Base-by-base conservation (phyloP, 2,329 filamentous ascomycete species). In the Aspergillus aculeatinus region DNA sequence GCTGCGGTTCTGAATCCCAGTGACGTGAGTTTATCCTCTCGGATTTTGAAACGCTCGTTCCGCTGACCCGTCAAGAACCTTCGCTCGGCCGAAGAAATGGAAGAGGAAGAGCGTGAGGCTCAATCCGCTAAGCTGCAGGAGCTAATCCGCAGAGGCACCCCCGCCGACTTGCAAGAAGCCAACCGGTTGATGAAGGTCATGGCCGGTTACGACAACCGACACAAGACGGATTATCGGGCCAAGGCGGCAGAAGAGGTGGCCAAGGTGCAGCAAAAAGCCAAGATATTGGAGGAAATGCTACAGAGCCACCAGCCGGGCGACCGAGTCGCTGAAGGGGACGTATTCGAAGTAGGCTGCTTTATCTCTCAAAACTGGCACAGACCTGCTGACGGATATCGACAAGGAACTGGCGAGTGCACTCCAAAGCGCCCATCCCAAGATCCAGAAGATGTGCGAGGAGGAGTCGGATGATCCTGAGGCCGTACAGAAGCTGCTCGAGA, bases 391-490 rank as follows among this genome's bases (percentile, higher is more conserved):
- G 5, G 39, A 29, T 51, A 48, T 51, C 19, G 11, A 16, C 3
- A 60, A 93, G 81, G 95, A 99, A 81, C 84, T 99, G 57, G 93
- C 93, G 5, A 89, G 90, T 65, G 88, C 95, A 10, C 82, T 99
- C 50, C 91, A 92, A 74, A 97, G 90, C 72, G 95, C 95, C 2
- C 95, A 99, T 70, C 95, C 95, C 9, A 99, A 99, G 80, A 98
- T 99, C 65, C 94, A 98, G 74, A 97, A 92, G 79, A 99, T 99
- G 94, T 98, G 94, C 72, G 94, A 98, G 76, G 95, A 99, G 76
- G 95, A 99, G 73, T 97, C 93, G 11, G 94, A 98, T 63, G 95
- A 99, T 72, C 88, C 92, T 63, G 95, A 97, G 79, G 95, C 95
- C 5, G 95, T 99, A 5, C 91, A 92, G 48, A 96, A 96, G 77